Conservation (phyloP, 108 stramenopile species). For the Nitzschia sp. region DNA sequence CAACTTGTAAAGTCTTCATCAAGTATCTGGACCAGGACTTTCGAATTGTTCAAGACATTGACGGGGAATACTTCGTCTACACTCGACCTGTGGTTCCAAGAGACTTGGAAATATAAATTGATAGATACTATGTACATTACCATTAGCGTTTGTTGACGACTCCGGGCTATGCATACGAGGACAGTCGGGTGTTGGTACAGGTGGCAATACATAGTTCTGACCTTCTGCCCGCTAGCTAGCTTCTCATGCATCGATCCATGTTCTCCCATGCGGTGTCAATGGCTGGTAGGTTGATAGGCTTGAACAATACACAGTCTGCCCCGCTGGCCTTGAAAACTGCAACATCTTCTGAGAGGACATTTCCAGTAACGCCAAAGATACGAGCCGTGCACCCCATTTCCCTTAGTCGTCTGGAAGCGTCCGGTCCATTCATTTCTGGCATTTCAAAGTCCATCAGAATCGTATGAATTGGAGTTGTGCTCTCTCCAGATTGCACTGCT, state of each 20-base stretch:
- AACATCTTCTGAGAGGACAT: conserved; percentile 43
- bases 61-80: conserved; percentile 85
- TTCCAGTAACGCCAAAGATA: conserved; percentile 52
- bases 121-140: too few relatives aligned
- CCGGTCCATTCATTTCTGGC: conserved; percentile 47
- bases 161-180: too few relatives aligned
- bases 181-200: too few relatives aligned
- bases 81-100: conserved; percentile 79
- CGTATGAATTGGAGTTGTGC: conserved; percentile 19
- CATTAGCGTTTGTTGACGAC: too few relatives aligned
- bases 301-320: conserved; percentile 39
- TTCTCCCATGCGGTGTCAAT: conserved; percentile 8
- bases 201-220: too few relatives aligned
- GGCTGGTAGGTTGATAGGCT: conserved; percentile 32
- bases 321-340: conserved; percentile 29
- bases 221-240: too few relatives aligned
- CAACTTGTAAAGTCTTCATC: conserved; percentile 66
- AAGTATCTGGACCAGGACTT: conserved; percentile 81
- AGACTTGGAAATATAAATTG: conserved; percentile 46
- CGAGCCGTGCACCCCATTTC: conserved; percentile 29
- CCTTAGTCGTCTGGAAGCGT: conserved; percentile 35
- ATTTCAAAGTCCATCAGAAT: conserved; percentile 51
- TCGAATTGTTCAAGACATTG: conserved; percentile 78
- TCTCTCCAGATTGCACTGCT: not conserved
- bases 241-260: not conserved